These are phyloP conservation scores for Dictyostelium citrinum DNA, from an alignment of 78 protist genomes.

Conservation along the genomic window DNA sequence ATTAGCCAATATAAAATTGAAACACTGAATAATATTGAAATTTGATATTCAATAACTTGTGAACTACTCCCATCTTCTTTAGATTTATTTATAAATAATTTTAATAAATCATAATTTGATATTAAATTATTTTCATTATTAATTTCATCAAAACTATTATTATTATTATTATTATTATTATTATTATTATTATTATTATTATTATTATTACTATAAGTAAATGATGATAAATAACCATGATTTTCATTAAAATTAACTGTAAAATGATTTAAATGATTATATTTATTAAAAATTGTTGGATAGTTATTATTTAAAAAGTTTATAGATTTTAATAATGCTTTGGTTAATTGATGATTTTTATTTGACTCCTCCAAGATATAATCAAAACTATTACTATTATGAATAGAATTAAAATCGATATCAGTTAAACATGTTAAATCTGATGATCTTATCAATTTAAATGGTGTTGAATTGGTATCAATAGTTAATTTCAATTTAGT, in stretches of 20 bases:
- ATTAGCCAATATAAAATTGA: constrained; percentile 2
- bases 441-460: background rate
- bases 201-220: background rate
- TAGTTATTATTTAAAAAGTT: background rate
- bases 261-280: background rate
- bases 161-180: background rate
- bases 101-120: background rate
- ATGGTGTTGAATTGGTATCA: background rate
- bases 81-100: background rate
- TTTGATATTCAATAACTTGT: constrained; percentile 7
- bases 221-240: constrained; percentile 10
- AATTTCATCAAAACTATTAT: background rate
- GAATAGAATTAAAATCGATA: background rate
- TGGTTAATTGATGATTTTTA: background rate
- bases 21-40: background rate
- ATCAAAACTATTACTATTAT: constrained; percentile 4
- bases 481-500: background rate
- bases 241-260: background rate
- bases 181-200: background rate
- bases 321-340: background rate
- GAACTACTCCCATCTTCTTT: background rate
- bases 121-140: background rate
- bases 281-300: background rate
- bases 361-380: background rate
- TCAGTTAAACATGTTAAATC: background rate